Percentiles rank a stretch among this genome's conserved stretches.
Evolutionary conservation across 768 basidiomycete species (phyloP).

Genomic region (Candolleomyces aberdarensis): DNA sequence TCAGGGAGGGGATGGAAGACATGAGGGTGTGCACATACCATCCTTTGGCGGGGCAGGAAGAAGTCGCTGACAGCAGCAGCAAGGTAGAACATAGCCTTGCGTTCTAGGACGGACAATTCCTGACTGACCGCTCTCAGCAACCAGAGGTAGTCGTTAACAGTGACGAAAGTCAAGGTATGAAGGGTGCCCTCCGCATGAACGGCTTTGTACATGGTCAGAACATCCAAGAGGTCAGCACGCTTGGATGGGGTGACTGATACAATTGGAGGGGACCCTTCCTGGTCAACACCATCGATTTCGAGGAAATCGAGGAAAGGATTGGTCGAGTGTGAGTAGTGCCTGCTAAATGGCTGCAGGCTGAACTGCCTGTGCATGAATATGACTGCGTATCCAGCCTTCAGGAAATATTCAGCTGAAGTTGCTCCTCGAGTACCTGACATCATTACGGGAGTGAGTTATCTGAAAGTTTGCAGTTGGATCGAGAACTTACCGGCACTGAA

Average conservation of each 20-base stretch:
- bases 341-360: slow-evolving; percentile 94
- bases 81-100: slow-evolving; percentile 88
- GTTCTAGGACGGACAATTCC: slow-evolving; percentile 66
- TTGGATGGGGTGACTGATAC: slow-evolving; percentile 71
- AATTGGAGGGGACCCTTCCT: slow-evolving; percentile 29
- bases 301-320: slow-evolving; percentile 97
- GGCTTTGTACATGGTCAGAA: slow-evolving; percentile 76
- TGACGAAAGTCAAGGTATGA: slow-evolving; percentile 86
- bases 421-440: slow-evolving; percentile 89
- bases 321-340: slow-evolving; percentile 97
- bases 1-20: neutral
- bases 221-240: slow-evolving; percentile 60
- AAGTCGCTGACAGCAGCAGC: slow-evolving; percentile 99
- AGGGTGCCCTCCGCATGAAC: slow-evolving; percentile 74
- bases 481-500: slow-evolving; percentile 83
- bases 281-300: slow-evolving; percentile 49
- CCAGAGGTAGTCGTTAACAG: slow-evolving; percentile 96
- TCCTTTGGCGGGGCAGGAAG: slow-evolving; percentile 86
- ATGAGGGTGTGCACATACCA: slow-evolving; percentile 57
- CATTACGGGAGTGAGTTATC: slow-evolving; percentile 6
- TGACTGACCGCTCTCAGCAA: slow-evolving; percentile 79
- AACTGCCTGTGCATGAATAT: slow-evolving; percentile 99
- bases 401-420: slow-evolving; percentile 97
- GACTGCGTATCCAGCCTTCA: slow-evolving; percentile 91
- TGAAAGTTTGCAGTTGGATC: neutral